Evolutionary conservation across 2,329 filamentous ascomycete genomes (phyloP).

Genomic region (Exutisphaerella laricina): DNA sequence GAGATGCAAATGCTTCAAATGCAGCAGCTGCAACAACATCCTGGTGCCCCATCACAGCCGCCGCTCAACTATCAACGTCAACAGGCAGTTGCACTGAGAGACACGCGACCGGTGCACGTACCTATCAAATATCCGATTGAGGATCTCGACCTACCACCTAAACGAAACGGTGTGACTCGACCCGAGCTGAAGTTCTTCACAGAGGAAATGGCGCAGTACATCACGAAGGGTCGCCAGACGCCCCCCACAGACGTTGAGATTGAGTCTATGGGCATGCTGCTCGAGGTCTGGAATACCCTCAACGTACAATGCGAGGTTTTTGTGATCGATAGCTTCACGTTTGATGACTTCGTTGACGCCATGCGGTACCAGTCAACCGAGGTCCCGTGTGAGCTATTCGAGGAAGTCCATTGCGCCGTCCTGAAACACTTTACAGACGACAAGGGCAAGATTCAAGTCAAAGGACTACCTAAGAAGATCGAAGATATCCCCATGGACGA

Average conservation of each 20-base stretch:
- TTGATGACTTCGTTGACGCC: conserved; percentile 90
- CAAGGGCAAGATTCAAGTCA: conserved; percentile 72
- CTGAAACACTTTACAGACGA: conserved; percentile 78
- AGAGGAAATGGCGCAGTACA: conserved; percentile 37
- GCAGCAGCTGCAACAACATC: conserved; percentile 26
- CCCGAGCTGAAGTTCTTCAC: conserved; percentile 75
- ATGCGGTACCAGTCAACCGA: conserved; percentile 67
- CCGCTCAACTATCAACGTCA: conserved; percentile 16
- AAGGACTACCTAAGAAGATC: conserved; percentile 58
- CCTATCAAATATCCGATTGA: conserved; percentile 94
- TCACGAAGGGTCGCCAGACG: conserved; percentile 36
- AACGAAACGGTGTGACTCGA: conserved; percentile 57
- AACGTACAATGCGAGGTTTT: conserved; percentile 98
- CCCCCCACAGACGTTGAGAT: conserved; percentile 59
- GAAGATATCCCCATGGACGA: conserved; percentile 67
- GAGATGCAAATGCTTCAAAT: conserved; percentile 14
- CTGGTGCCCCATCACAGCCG: conserved; percentile 42
- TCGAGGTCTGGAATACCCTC: conserved; percentile 93
- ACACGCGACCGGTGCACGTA: conserved; percentile 53
- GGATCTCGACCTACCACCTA: conserved; percentile 74
- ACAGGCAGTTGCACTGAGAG: conserved; percentile 12
- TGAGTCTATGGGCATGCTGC: conserved; percentile 74
- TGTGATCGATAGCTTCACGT: conserved; percentile 91
- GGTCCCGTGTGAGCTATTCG: conserved; percentile 73
- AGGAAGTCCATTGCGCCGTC: conserved; percentile 86